These are phyloP conservation scores for Botrytis hyacinthi DNA, from an alignment of 2,329 filamentous ascomycete species.

Conservation along the genomic window DNA sequence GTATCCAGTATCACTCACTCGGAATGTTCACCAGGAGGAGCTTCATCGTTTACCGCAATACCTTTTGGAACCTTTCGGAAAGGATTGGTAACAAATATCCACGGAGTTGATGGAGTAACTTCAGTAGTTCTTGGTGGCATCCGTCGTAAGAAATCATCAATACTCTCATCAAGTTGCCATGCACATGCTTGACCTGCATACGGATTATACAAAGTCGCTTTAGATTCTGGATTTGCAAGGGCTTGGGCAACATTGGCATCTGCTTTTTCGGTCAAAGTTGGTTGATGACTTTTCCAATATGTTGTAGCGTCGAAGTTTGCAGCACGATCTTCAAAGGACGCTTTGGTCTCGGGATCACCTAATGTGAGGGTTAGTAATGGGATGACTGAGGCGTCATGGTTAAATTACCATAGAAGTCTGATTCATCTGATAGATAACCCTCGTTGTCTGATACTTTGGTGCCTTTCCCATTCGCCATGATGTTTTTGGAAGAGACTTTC, in stretches of 20 bases:
- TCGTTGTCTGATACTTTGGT: conserved; percentile 3
- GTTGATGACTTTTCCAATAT: conserved; percentile 48
- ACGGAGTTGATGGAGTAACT: conserved; percentile 48
- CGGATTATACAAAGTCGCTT: conserved; percentile 51
- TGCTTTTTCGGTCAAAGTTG: conserved; percentile 40
- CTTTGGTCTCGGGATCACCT: conserved; percentile 56
- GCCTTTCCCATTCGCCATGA: conserved; percentile 25
- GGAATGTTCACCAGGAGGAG: conserved; percentile 30
- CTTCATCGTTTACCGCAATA: conserved; percentile 30
- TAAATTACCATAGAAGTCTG: conserved; percentile 54
- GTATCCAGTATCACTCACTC: conserved; percentile 19
- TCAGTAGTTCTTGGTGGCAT: conserved; percentile 64
- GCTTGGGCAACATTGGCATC: conserved; percentile 29
- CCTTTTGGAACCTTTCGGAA: conserved; percentile 40
- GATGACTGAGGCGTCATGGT: conserved; percentile 12
- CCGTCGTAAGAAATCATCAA: conserved; percentile 64
- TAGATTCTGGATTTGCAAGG: conserved; percentile 17
- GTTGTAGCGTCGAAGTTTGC: conserved; percentile 48
- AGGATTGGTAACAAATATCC: conserved; percentile 74
- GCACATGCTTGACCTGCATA: conserved; percentile 53
- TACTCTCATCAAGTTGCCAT: conserved; percentile 63
- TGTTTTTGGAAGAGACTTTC: conserved; percentile 8
- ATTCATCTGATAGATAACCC: conserved; percentile 44
- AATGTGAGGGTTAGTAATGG: conserved; percentile 23
- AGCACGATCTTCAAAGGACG: conserved; percentile 50